Evolutionary conservation across 305 asterid genomes (phyloP).

Genomic region (Plantago lanceolata): DNA sequence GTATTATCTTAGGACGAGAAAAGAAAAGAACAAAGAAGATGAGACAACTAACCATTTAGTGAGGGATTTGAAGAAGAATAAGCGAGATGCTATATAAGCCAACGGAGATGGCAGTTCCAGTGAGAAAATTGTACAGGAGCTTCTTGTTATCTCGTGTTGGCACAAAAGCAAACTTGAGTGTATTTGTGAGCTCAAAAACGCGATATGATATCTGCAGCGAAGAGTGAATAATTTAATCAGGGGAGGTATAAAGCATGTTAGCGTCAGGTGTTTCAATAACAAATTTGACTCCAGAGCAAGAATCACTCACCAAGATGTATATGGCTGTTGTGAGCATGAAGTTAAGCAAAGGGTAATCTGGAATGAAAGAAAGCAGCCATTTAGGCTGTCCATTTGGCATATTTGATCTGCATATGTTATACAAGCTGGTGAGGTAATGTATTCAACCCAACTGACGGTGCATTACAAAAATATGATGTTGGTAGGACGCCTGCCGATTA

Average conservation of each 20-base stretch:
- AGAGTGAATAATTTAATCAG: constrained; percentile 7
- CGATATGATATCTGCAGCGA: constrained; percentile 65
- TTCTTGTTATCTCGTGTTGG: constrained; percentile 64
- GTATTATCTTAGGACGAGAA: neutral
- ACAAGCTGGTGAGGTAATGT: constrained; percentile 15
- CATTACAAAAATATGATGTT: neutral
- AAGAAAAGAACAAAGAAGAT: constrained; percentile 1
- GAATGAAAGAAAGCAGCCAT: constrained; percentile 80
- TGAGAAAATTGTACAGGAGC: constrained; percentile 58
- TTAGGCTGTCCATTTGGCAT: constrained; percentile 87
- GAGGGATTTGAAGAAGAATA: constrained; percentile 68
- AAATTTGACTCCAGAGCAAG: neutral
- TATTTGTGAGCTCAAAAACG: constrained; percentile 81
- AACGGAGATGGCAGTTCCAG: constrained; percentile 57
- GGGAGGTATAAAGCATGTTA: constrained; percentile 6
- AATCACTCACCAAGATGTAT: constrained; percentile 60
- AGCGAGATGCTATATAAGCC: constrained; percentile 54
- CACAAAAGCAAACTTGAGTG: constrained; percentile 66
- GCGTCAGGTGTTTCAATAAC: constrained; percentile 6
- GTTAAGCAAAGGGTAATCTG: constrained; percentile 78
- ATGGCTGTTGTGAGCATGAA: constrained; percentile 78
- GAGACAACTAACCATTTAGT: constrained; percentile 40
- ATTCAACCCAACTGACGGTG: constrained; percentile 6
- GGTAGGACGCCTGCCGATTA: neutral
- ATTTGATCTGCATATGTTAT: constrained; percentile 56